phyloP scores from a whole-genome alignment of 129 eudicot genomes.

The Smallanthus sonchifolius region DNA sequence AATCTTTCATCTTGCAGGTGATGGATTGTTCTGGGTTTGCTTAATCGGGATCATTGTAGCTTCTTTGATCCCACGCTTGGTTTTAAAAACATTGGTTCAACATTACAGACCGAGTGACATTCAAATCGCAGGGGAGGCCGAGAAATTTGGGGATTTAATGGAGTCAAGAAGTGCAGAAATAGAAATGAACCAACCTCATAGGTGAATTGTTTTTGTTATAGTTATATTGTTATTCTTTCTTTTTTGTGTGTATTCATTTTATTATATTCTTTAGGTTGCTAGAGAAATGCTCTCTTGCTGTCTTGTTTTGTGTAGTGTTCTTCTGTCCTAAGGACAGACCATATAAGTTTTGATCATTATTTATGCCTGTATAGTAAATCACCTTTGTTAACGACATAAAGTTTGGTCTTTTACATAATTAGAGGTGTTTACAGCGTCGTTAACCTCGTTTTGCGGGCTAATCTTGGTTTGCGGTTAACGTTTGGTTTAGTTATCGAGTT shows the following conservation, averaged over 20 bases:
- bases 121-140: slow-evolving; percentile 72
- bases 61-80: slow-evolving; percentile 70
- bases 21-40: slow-evolving; percentile 58
- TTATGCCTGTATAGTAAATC: slow-evolving; percentile 29
- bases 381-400: slow-evolving; percentile 6
- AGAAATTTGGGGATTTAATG: slow-evolving; percentile 40
- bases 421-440: neutral
- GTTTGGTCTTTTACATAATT: neutral
- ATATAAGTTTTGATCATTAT: slow-evolving; percentile 36
- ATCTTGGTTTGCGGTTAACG: neutral
- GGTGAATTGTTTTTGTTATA: slow-evolving; percentile 12
- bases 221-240: neutral
- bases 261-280: slow-evolving; percentile 38
- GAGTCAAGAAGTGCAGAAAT: slow-evolving; percentile 44
- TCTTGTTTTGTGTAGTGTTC: slow-evolving; percentile 17
- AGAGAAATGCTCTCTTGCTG: slow-evolving; percentile 11
- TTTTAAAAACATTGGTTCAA: slow-evolving; percentile 46
- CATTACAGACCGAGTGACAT: slow-evolving; percentile 58
- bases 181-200: slow-evolving; percentile 54
- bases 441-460: neutral
- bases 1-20: slow-evolving; percentile 52
- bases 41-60: slow-evolving; percentile 53
- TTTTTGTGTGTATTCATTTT: slow-evolving; percentile 17
- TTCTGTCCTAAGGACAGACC: slow-evolving; percentile 25
- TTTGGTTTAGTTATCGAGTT: neutral